Base-by-base conservation (phyloP, 331 rosid genomes). In the Quercus phellos region DNA sequence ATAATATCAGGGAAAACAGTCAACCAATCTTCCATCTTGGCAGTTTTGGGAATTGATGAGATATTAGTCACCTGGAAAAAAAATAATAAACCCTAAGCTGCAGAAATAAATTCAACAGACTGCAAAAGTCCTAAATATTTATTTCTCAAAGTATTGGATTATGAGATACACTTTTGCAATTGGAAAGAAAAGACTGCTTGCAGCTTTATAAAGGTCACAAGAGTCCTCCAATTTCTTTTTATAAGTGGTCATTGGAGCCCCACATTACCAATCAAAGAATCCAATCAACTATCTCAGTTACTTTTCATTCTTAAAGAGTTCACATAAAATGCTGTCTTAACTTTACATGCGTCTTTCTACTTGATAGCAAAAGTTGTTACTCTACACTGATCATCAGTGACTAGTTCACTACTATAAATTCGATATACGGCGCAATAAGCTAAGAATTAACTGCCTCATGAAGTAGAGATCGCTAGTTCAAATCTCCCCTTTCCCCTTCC, bases 11-110 rank as follows among this genome's bases (percentile, higher is more conserved):
- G 83, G 89, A 91, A 87, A 80, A 81, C 77, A 26, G 74, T 74
- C 80, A 84, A 82, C 74, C 88, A 80, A 79, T 83, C 87, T 81
- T 83, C 87, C 81, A 74, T 54, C 77, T 75, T 78, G 72, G 75
- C 77, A 64, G 84, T 83, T 75, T 58, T 59, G 61, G 86, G 80
- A 73, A 74, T 60, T 38, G 74, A 82, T 77, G 91, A 81, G 73
- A 84, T 85, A 74, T 75, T 77, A 77, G 80, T 91, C 84, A 93
- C 94, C 99, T 95, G 91, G 26, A 82, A 81, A 70, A 74, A 81
- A 38, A 75, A 59, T 24, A 24, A 24, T 14, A 30, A 73, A 29
- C 60, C 56, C 51, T 54, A 38, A 46, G 53, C 35, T n/a, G 11
- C 18, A 60, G 54, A 76, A 78, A 59, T 66, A 4, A 35, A 56